Percentiles rank a stretch among this genome's conserved stretches.
These are phyloP conservation scores for Colletotrichum shisoi DNA, from an alignment of 2,329 filamentous ascomycete species.

Conservation along the genomic window DNA sequence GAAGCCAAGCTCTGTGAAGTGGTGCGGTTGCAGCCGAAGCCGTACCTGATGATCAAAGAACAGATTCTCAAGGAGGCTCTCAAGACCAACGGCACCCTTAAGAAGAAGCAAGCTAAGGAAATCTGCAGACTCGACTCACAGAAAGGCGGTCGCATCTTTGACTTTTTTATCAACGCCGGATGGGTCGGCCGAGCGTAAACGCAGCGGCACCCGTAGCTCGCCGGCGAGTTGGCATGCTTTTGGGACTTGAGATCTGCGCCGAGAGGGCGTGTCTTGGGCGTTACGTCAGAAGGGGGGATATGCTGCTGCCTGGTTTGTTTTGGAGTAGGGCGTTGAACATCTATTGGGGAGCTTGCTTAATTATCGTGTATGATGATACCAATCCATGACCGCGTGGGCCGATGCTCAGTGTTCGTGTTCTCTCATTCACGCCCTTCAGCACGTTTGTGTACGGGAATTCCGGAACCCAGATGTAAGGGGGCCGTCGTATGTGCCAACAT, in stretches of 20 bases:
- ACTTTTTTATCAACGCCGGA: slow-evolving; percentile 91
- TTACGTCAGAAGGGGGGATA: neutral
- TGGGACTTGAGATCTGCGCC: neutral
- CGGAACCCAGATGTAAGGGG: too few relatives aligned
- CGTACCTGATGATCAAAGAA: slow-evolving; percentile 94
- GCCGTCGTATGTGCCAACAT: neutral
- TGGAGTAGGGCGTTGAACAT: slow-evolving; percentile 18
- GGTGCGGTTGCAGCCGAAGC: slow-evolving; percentile 87
- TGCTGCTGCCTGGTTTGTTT: neutral
- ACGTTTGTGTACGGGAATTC: too few relatives aligned
- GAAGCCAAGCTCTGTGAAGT: slow-evolving; percentile 87
- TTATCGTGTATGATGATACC: slow-evolving; percentile 33
- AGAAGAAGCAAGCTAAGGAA: slow-evolving; percentile 92
- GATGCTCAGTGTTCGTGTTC: neutral
- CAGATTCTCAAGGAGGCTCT: slow-evolving; percentile 88
- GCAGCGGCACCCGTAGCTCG: neutral
- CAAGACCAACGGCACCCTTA: slow-evolving; percentile 84
- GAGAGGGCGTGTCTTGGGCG: neutral
- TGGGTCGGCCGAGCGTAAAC: slow-evolving; percentile 84
- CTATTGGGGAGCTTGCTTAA: neutral
- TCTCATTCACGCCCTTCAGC: neutral
- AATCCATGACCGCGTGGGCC: slow-evolving; percentile 8
- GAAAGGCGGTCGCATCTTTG: slow-evolving; percentile 86
- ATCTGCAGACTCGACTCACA: slow-evolving; percentile 83
- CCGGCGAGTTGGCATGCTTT: too few relatives aligned